Conservation (phyloP, 306 rosid species). For the Pyrus betulifolia region DNA sequence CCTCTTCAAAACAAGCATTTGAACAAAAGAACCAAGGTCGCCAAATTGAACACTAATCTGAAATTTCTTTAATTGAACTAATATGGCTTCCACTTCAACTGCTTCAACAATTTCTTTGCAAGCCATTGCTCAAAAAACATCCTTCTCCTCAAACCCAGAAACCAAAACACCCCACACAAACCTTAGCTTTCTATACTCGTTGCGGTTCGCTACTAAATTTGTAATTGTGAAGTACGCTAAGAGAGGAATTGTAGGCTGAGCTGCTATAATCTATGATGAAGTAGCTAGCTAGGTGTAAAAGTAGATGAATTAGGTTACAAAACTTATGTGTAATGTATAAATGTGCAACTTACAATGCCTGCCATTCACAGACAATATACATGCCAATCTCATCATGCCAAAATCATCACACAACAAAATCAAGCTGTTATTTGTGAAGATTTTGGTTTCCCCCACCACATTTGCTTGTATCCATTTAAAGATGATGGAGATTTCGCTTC, state of each 20-base stretch:
- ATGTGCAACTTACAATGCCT: background rate
- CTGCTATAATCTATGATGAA: background rate
- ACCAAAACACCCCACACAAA: constrained; percentile 15
- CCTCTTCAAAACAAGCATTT: constrained; percentile 11
- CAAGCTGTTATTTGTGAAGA: background rate
- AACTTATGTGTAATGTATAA: background rate
- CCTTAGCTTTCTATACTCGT: constrained; percentile 24
- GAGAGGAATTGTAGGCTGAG: constrained; percentile 21
- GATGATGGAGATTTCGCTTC: background rate
- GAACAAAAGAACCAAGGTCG: constrained; percentile 33
- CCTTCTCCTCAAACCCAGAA: constrained; percentile 12
- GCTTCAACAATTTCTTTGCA: constrained; percentile 33
- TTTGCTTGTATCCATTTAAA: background rate
- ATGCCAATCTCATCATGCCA: background rate
- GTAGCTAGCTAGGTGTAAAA: background rate
- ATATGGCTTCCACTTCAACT: constrained; percentile 43
- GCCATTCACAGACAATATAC: background rate
- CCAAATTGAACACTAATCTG: constrained; percentile 18
- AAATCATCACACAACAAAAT: background rate
- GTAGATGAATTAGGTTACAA: background rate
- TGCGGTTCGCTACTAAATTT: constrained; percentile 16
- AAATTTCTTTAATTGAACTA: background rate
- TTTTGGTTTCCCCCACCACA: background rate
- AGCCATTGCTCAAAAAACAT: constrained; percentile 16
- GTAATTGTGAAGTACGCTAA: constrained; percentile 21